These are phyloP conservation scores for Letharia columbiana DNA, from an alignment of 495 filamentous ascomycete species.

Conservation along the genomic window DNA sequence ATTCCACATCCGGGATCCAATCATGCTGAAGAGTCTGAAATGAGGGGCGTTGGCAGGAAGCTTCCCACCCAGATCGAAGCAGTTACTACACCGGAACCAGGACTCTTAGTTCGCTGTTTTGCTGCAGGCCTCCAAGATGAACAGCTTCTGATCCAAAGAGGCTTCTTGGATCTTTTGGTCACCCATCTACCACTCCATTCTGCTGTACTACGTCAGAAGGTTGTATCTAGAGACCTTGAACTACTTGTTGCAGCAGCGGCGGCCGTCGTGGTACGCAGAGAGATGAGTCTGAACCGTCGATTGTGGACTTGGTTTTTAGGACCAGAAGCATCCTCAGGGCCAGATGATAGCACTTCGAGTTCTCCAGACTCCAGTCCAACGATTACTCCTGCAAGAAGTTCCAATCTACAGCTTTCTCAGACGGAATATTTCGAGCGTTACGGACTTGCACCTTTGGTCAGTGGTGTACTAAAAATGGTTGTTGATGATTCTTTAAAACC, in stretches of 20 bases:
- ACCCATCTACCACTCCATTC: slow-evolving; percentile 87
- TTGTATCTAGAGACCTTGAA: slow-evolving; percentile 66
- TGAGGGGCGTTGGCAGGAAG: slow-evolving; percentile 1
- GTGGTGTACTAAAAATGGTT: slow-evolving; percentile 71
- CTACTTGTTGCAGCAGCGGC: slow-evolving; percentile 72
- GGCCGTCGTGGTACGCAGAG: slow-evolving; percentile 74
- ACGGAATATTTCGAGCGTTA: slow-evolving; percentile 70
- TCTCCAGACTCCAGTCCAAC: slow-evolving; percentile 42
- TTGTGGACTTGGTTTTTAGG: slow-evolving; percentile 97
- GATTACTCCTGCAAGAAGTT: slow-evolving; percentile 30
- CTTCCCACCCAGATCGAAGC: slow-evolving; percentile 49
- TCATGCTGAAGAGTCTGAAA: slow-evolving; percentile 27
- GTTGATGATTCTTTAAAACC: slow-evolving; percentile 44
- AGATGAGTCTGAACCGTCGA: slow-evolving; percentile 92
- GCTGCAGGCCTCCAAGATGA: slow-evolving; percentile 82
- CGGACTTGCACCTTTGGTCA: slow-evolving; percentile 63
- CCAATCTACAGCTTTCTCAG: slow-evolving; percentile 37
- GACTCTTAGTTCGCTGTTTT: slow-evolving; percentile 81
- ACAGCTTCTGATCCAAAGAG: slow-evolving; percentile 83
- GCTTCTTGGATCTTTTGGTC: slow-evolving; percentile 87
- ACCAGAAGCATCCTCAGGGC: slow-evolving; percentile 53
- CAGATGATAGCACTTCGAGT: slow-evolving; percentile 32
- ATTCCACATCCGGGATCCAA: slow-evolving; percentile 19
- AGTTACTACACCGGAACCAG: slow-evolving; percentile 89
- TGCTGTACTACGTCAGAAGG: slow-evolving; percentile 62